Conservation (phyloP, 306 rosid genomes). For the Astragalus membranaceus region DNA sequence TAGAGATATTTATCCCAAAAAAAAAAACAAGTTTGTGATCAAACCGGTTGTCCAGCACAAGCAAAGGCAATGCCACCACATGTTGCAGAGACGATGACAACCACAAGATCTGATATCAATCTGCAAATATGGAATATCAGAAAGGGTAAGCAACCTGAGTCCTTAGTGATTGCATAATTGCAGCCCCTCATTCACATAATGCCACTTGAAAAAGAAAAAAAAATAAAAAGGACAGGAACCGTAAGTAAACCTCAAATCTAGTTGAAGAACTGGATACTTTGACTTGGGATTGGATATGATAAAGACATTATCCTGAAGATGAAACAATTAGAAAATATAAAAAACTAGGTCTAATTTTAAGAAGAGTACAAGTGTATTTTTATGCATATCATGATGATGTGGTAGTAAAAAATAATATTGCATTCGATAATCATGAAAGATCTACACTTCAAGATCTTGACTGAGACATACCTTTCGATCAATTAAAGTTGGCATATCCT, state of each 20-base stretch:
- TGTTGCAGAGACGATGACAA: constrained; percentile 95
- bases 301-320: constrained; percentile 81
- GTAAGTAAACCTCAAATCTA: constrained; percentile 69
- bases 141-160: constrained; percentile 25
- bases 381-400: neutral
- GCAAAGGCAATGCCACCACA: constrained; percentile 99
- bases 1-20: constrained; percentile 5
- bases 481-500: constrained; percentile 87
- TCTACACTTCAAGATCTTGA: constrained; percentile 15
- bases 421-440: constrained; percentile 10
- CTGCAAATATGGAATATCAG: constrained; percentile 40
- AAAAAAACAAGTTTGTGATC: constrained; percentile 30
- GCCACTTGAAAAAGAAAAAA: neutral
- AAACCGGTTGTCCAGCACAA: constrained; percentile 96
- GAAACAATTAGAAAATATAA: constrained; percentile 17
- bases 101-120: constrained; percentile 90
- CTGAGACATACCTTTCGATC: constrained; percentile 64
- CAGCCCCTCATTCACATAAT: constrained; percentile 18
- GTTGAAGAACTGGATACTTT: constrained; percentile 85
- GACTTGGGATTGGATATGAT: constrained; percentile 86
- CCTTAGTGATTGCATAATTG: constrained; percentile 18
- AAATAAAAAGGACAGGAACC: neutral
- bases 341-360: neutral
- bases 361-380: neutral
- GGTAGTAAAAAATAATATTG: neutral